phyloP scores from a whole-genome alignment of 2,329 filamentous ascomycete species.

The Biscogniauxia sp. region DNA sequence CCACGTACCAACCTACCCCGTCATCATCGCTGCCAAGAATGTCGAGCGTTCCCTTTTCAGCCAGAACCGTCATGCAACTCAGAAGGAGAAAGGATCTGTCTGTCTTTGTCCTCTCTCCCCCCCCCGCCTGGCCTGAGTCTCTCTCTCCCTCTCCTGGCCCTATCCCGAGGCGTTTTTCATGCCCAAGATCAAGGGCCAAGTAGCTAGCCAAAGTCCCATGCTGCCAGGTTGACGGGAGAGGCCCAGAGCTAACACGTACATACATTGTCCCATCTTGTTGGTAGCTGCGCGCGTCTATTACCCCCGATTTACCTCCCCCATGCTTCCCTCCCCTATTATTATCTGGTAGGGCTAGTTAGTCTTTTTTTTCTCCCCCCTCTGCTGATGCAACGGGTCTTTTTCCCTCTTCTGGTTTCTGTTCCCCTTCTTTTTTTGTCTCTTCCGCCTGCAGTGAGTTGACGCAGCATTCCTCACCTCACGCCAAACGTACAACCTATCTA shows the following conservation, averaged over 20 bases:
- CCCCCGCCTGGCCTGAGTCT: slow-evolving; percentile 18
- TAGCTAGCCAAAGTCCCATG: not conserved
- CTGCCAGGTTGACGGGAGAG: slow-evolving; percentile 3
- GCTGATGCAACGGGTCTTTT: slow-evolving; percentile 1
- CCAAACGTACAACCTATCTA: not conserved
- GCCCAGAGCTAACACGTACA: not conserved
- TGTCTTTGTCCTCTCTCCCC: slow-evolving; percentile 15
- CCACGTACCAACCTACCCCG: slow-evolving; percentile 25
- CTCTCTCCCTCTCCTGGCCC: slow-evolving; percentile 4
- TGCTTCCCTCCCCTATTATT: not conserved
- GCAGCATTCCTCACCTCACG: not conserved
- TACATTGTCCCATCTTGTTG: not conserved
- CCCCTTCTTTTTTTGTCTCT: not conserved
- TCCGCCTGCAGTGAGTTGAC: not conserved
- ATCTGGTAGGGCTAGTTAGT: not conserved
- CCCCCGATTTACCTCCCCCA: not conserved
- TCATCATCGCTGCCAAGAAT: slow-evolving; percentile 27
- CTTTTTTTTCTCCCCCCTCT: slow-evolving; percentile 1
- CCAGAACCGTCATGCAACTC: slow-evolving; percentile 25
- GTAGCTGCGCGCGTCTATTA: not conserved
- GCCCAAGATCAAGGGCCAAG: slow-evolving; percentile 17
- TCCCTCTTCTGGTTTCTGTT: slow-evolving; percentile 1
- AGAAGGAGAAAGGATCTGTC: slow-evolving; percentile 20
- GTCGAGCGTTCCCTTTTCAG: slow-evolving; percentile 32
- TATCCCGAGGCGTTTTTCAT: slow-evolving; percentile 8